These are phyloP conservation scores for Colletotrichum kahawae DNA, from an alignment of 2,329 filamentous ascomycete species.

Conservation along the genomic window DNA sequence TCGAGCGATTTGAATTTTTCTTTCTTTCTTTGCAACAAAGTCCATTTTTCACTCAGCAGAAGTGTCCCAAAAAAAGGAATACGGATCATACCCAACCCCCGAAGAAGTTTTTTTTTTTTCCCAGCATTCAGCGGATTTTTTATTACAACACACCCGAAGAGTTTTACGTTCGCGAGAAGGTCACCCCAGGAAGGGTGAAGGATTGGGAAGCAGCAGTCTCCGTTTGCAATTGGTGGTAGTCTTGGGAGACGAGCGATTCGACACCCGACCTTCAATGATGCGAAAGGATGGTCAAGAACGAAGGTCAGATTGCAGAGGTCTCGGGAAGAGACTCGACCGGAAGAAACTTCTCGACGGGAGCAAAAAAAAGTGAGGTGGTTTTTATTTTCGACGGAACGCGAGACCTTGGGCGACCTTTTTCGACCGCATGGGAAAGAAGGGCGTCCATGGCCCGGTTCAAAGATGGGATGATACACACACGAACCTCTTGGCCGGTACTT, in stretches of 20 bases:
- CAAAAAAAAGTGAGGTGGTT: constrained; percentile 11
- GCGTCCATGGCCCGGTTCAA: not conserved
- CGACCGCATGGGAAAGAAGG: not conserved
- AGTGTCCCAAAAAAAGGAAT: constrained; percentile 46
- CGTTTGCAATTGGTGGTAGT: not conserved
- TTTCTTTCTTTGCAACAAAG: constrained; percentile 32
- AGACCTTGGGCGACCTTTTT: not conserved
- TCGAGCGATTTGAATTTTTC: constrained; percentile 42
- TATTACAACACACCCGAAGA: constrained; percentile 25
- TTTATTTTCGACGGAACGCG: not conserved
- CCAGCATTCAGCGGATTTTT: constrained; percentile 28
- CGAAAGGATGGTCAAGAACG: not conserved
- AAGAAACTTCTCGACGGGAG: constrained; percentile 5
- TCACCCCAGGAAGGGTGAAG: constrained; percentile 16
- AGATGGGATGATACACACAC: not conserved
- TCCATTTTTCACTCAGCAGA: constrained; percentile 36
- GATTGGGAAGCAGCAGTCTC: not conserved
- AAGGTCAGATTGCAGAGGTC: constrained; percentile 15
- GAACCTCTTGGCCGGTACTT: not conserved
- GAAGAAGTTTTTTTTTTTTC: constrained; percentile 25
- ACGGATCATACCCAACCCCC: constrained; percentile 41
- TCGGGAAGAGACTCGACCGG: constrained; percentile 6
- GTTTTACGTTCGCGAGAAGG: constrained; percentile 18
- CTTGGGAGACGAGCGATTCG: constrained; percentile 11
- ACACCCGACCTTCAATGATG: constrained; percentile 8